phyloP scores from a whole-genome alignment of 495 filamentous ascomycete species.

The Aspergillus affinis region DNA sequence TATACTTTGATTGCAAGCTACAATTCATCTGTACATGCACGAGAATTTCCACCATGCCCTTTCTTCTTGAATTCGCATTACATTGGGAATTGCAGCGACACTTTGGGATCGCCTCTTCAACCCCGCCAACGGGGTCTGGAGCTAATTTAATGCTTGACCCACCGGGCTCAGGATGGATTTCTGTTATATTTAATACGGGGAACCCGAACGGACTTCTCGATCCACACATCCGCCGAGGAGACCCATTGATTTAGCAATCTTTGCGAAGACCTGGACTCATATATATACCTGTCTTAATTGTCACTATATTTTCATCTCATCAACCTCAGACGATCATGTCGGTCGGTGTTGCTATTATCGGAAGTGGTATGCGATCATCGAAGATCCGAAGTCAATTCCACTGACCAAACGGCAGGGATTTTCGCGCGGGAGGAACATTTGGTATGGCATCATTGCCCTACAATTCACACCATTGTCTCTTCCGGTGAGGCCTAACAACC shows the following conservation, averaged over 20 bases:
- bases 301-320: not conserved
- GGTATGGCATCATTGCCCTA: conserved; percentile 22
- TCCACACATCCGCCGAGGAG: not conserved
- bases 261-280: not conserved
- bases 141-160: conserved; percentile 8
- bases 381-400: not conserved
- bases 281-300: conserved; percentile 3
- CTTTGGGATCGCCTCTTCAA: not conserved
- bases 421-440: conserved; percentile 46
- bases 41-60: not conserved
- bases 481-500: not conserved
- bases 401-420: conserved; percentile 41
- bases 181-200: not conserved
- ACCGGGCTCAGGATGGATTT: conserved; percentile 1
- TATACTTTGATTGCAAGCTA: not conserved
- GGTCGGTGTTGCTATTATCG: conserved; percentile 66
- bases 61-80: not conserved
- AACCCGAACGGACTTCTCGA: not conserved
- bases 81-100: not conserved
- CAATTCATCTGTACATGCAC: not conserved
- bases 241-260: not conserved
- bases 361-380: conserved; percentile 49
- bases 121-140: conserved; percentile 12
- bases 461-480: not conserved
- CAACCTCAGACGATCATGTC: conserved; percentile 23